A percentile compares a stretch with the other conserved stretches of the same genome.
These are phyloP conservation scores for Dactylis glomerata DNA, from an alignment of 176 grass and related monocot species.

Conservation along the genomic window DNA sequence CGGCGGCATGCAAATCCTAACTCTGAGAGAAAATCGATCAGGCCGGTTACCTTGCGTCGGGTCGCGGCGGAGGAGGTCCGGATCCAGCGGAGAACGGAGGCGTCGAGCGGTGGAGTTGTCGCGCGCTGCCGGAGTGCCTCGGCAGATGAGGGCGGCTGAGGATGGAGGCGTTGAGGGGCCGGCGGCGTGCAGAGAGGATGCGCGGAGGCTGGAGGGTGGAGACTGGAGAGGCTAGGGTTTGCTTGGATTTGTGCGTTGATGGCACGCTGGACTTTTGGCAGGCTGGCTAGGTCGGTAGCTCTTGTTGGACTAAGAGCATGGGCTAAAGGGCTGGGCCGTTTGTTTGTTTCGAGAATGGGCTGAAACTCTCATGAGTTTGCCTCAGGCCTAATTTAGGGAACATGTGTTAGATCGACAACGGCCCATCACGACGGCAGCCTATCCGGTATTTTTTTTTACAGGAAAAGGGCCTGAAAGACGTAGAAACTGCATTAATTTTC, in stretches of 20 bases:
- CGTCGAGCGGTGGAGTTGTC: not conserved
- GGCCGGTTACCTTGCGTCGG: not conserved
- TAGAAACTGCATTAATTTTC: no score
- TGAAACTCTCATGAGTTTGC: no score
- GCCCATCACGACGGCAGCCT: no score
- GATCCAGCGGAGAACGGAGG: not conserved
- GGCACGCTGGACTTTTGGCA: conserved; percentile 9
- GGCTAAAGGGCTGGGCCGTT: not conserved
- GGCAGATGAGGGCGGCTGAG: not conserved
- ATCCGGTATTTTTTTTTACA: no score
- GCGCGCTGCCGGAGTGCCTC: not conserved
- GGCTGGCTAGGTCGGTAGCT: not conserved
- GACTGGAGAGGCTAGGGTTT: conserved; percentile 6
- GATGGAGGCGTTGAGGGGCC: not conserved
- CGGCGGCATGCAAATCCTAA: not conserved
- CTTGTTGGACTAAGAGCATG: not conserved
- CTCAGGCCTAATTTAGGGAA: no score
- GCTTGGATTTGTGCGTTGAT: not conserved
- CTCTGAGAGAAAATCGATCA: not conserved
- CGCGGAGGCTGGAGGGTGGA: not conserved
- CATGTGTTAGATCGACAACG: no score
- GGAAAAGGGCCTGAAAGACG: no score
- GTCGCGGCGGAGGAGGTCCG: not conserved
- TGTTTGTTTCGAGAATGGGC: not conserved
- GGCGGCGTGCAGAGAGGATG: not conserved